Evolutionary conservation across 441 rosid species (phyloP).

Genomic region (Adansonia gregorii): DNA sequence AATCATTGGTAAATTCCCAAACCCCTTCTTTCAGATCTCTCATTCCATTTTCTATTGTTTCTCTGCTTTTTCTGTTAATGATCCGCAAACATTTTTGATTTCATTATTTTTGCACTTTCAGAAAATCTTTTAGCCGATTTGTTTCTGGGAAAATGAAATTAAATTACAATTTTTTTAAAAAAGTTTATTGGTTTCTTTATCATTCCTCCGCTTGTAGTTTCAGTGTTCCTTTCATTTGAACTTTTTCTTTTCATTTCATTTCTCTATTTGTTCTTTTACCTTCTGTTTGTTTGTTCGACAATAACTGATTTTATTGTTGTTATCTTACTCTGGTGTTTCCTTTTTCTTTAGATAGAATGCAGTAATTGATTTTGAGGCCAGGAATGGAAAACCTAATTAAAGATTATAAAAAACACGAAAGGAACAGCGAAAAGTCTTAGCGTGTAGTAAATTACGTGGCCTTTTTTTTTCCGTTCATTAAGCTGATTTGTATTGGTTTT

Average conservation of each 20-base stretch:
- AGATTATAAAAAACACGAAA: neutral
- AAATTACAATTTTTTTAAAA: neutral
- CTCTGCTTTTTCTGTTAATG: neutral
- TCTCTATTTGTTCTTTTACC: neutral
- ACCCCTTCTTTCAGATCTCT: neutral
- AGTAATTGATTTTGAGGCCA: conserved; percentile 11
- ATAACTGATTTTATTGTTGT: neutral
- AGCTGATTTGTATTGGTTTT: neutral
- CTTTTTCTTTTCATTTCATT: neutral
- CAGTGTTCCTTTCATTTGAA: neutral
- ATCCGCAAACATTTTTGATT: neutral
- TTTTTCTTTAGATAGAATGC: conserved; percentile 1
- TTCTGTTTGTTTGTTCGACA: neutral
- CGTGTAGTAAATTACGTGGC: neutral
- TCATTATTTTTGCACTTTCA: neutral
- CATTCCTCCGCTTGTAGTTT: neutral
- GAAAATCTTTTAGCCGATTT: neutral
- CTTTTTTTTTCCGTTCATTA: neutral
- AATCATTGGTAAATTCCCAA: conserved; percentile 22
- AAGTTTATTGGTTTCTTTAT: neutral
- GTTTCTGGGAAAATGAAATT: neutral
- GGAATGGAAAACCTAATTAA: neutral
- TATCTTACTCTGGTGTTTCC: neutral
- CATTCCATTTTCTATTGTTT: neutral
- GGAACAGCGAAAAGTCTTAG: conserved; percentile 4